Evolutionary conservation across 2,329 filamentous ascomycete genomes (phyloP).

Genomic region (Zasmidium citrigriseum): DNA sequence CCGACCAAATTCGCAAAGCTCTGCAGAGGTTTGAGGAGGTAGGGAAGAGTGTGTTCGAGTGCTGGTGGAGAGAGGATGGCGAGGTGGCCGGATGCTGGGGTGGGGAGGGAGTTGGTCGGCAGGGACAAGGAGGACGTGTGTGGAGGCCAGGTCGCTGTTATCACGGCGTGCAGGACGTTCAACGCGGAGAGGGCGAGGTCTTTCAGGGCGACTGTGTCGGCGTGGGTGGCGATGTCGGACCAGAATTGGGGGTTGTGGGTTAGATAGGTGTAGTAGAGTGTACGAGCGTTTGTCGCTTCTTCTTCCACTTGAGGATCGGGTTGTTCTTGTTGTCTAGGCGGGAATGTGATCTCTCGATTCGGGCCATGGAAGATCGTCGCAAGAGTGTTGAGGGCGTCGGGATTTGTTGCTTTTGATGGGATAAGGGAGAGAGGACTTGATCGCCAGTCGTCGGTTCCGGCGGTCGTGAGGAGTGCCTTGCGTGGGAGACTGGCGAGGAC

Average conservation of each 20-base stretch:
- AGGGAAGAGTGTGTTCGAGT: conserved; percentile 54
- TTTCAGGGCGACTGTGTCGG: conserved; percentile 59
- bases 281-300: conserved; percentile 56
- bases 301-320: conserved; percentile 36
- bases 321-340: conserved; percentile 17
- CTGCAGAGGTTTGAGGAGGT: conserved; percentile 58
- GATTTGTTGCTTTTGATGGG: conserved; percentile 54
- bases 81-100: conserved; percentile 46
- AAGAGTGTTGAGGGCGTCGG: conserved; percentile 56
- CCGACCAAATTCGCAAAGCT: conserved; percentile 61
- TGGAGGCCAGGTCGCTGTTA: conserved; percentile 56
- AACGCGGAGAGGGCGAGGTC: conserved; percentile 59
- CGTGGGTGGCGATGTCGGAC: conserved; percentile 52
- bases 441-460: conserved; percentile 26
- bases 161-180: conserved; percentile 52
- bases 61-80: conserved; percentile 55
- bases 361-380: conserved; percentile 57
- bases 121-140: conserved; percentile 23
- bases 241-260: conserved; percentile 54
- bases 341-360: conserved; percentile 31
- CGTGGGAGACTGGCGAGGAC: conserved; percentile 61
- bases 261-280: conserved; percentile 57
- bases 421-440: conserved; percentile 50
- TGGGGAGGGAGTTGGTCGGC: conserved; percentile 41
- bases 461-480: conserved; percentile 50